Evolutionary conservation across 192 early-diverging fungal species (phyloP), one percentile per base, ranked within the genome.

Genomic region (Coemansia brasiliensis): DNA sequence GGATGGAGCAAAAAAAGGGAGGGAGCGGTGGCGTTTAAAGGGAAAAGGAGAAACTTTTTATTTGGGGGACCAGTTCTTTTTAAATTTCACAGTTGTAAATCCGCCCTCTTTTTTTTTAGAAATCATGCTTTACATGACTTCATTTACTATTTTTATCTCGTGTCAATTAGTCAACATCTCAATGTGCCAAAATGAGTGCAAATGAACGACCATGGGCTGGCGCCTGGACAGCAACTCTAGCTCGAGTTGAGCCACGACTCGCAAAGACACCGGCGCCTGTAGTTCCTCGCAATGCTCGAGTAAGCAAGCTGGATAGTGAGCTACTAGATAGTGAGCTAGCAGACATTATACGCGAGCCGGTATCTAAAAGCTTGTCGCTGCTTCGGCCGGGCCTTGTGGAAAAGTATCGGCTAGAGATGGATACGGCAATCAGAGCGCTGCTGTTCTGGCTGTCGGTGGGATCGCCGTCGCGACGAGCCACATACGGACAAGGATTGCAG

Each of bases 281-380:
- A 78, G 72, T 65, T 21, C 58, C 65, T 16, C 69, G 67, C 46
- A 69, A 38, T 40, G 58, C 61, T 74, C 84, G 92, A 20, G 92
- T 93, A 29, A 84, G 85, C 58, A 91, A 95, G 65, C 77, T 95
- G 8, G 93, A 95, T 71, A 85, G 91, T 2, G 88, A 90, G 27
- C 74, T 92, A 16, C 83, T 95, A 22, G 92, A 95, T 51, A 71
- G 60, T 37, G 92, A 95, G 64, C 69, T 95, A 6, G 77, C 88
- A 35, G 82, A 69, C 22, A 88, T 89, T 59, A 66, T 95, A 25
- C 88, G 88, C 51, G 89, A 92, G 53, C 90, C 90, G 24, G 77
- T 95, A 35, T 70, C 84, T 71, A 69, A 69, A 35, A 84, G 85
- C n/a, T 80, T 93, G 54, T 79, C 84, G 26, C 75, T 92, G 13